phyloP scores from a whole-genome alignment of 345 rosid species.

The Zanthoxylum bungeanum region DNA sequence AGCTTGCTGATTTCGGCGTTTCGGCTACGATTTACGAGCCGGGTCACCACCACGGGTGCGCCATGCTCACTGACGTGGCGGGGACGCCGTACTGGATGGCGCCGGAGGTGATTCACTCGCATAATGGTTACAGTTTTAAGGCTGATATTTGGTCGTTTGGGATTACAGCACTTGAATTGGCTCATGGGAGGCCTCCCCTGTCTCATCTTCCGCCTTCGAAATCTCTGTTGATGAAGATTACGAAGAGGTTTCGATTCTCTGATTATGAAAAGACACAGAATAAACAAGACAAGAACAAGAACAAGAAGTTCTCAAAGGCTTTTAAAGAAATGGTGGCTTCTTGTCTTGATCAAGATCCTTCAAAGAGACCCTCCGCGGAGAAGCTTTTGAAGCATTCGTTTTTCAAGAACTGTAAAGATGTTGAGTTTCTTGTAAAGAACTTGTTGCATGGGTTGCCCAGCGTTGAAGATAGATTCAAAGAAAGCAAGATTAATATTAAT shows the following conservation, averaged over 20 bases:
- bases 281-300: slow-evolving; percentile 31
- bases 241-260: slow-evolving; percentile 63
- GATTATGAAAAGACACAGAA: slow-evolving; percentile 62
- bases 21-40: slow-evolving; percentile 73
- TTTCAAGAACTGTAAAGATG: slow-evolving; percentile 63
- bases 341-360: slow-evolving; percentile 79
- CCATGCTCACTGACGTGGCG: slow-evolving; percentile 59
- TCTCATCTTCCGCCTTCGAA: slow-evolving; percentile 79
- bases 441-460: slow-evolving; percentile 57
- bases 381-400: slow-evolving; percentile 72
- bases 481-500: slow-evolving; percentile 28
- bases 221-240: slow-evolving; percentile 77
- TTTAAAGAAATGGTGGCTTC: slow-evolving; percentile 82
- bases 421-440: slow-evolving; percentile 55
- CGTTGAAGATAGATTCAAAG: slow-evolving; percentile 62
- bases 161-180: slow-evolving; percentile 83
- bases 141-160: slow-evolving; percentile 97
- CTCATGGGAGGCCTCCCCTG: slow-evolving; percentile 80
- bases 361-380: slow-evolving; percentile 68
- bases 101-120: slow-evolving; percentile 94
- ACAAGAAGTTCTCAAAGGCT: slow-evolving; percentile 71
- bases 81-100: slow-evolving; percentile 99
- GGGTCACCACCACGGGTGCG: slow-evolving; percentile 11
- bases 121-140: slow-evolving; percentile 77
- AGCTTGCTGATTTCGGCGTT: too few species aligned